These are phyloP conservation scores for Tetrapyrgos nigripes DNA, from an alignment of 1,284 basidiomycete genomes.

Conservation along the genomic window DNA sequence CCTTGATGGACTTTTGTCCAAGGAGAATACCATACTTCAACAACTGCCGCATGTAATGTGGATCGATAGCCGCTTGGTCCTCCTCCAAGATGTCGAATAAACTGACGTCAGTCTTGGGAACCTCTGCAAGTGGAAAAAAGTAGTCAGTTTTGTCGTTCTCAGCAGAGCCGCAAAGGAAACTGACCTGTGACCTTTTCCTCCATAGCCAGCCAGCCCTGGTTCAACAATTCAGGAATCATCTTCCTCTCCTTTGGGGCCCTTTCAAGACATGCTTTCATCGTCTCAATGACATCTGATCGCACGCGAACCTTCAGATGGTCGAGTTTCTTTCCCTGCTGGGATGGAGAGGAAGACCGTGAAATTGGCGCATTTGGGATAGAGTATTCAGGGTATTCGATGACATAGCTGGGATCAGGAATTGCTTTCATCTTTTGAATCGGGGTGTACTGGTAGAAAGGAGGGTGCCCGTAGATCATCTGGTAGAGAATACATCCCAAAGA, in stretches of 20 bases:
- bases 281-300: conserved; percentile 70
- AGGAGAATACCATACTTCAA: conserved; percentile 69
- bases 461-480: conserved; percentile 95
- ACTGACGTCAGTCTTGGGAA: not conserved
- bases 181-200: conserved; percentile 41
- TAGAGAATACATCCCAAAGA: conserved; percentile 97
- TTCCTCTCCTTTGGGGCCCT: conserved; percentile 80
- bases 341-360: conserved; percentile 31
- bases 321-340: conserved; percentile 52
- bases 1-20: conserved; percentile 39
- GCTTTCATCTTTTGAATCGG: conserved; percentile 89
- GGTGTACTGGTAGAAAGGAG: conserved; percentile 89
- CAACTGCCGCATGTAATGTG: conserved; percentile 76
- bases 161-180: conserved; percentile 16
- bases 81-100: conserved; percentile 35
- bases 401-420: conserved; percentile 77
- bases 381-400: conserved; percentile 79
- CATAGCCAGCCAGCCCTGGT: conserved; percentile 71
- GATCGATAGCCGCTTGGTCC: conserved; percentile 75
- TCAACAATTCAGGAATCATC: conserved; percentile 80
- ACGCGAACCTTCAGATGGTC: conserved; percentile 72
- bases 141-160: conserved; percentile 35
- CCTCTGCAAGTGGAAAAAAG: conserved; percentile 12
- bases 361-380: conserved; percentile 59
- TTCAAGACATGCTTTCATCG: conserved; percentile 78